Percentiles rank a stretch among this genome's conserved stretches.
Conservation (phyloP, 2,329 filamentous ascomycete genomes). For the Bipolaris cookei region DNA sequence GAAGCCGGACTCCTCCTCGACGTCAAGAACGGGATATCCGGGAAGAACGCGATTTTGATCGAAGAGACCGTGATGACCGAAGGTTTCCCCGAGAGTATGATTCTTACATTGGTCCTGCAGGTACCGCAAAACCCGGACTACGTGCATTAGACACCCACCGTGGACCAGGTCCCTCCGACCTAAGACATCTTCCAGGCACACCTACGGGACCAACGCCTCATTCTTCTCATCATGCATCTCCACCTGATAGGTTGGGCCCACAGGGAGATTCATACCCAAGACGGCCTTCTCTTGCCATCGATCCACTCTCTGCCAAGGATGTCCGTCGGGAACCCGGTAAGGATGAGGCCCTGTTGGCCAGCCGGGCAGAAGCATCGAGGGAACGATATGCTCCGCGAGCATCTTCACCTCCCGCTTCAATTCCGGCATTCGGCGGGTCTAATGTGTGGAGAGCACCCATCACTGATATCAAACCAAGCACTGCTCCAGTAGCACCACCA, state of each 20-base stretch:
- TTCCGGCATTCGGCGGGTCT: slow-evolving; percentile 62
- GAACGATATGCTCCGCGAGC: slow-evolving; percentile 56
- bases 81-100: slow-evolving; percentile 56
- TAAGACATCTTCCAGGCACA: slow-evolving; percentile 42
- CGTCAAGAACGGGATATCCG: slow-evolving; percentile 58
- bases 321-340: slow-evolving; percentile 51
- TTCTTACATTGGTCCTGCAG: slow-evolving; percentile 47
- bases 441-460: slow-evolving; percentile 53
- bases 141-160: slow-evolving; percentile 43
- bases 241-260: slow-evolving; percentile 41
- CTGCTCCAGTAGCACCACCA: slow-evolving; percentile 32
- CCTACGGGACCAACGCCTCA: slow-evolving; percentile 45
- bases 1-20: slow-evolving; percentile 68
- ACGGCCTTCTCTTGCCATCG: slow-evolving; percentile 46
- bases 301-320: slow-evolving; percentile 43
- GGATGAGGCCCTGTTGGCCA: slow-evolving; percentile 54
- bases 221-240: slow-evolving; percentile 40
- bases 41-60: slow-evolving; percentile 50
- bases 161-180: slow-evolving; percentile 34
- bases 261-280: slow-evolving; percentile 45
- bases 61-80: slow-evolving; percentile 51
- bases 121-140: slow-evolving; percentile 37
- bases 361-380: slow-evolving; percentile 54
- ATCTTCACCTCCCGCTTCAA: slow-evolving; percentile 61
- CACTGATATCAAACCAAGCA: slow-evolving; percentile 41